Evolutionary conservation across 306 rosid genomes (phyloP), one percentile per base, ranked within the genome.

Genomic region (Vigna reflexopilosa): DNA sequence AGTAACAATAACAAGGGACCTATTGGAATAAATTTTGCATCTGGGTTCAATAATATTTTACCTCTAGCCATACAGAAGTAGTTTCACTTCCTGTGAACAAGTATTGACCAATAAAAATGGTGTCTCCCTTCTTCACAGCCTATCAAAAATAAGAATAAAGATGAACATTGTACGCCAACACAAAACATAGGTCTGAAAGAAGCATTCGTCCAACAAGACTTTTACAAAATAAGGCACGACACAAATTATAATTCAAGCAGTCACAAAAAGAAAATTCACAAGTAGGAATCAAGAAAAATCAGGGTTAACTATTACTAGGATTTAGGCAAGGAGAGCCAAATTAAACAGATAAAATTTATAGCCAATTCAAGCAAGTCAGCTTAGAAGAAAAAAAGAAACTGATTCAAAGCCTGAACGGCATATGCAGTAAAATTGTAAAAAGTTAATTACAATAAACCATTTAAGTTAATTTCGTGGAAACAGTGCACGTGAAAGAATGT

Each of bases 1-100:
- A 73, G 63, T 56, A 28, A 63, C 63, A 22, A 34, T 7, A 30
- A 30, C 51, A 49, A 55, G 61, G 28, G 47, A 63, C 42, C 40
- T 16, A 58, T 20, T 75, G 70, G 54, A 44, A 55, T 20, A 61
- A 56, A 42, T 42, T 70, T 71, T 74, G 30, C 62, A 9, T 73
- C 15, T 7, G 44, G 72, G 42, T 15, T 75, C 20, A 55, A 77
- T 42, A 55, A 22, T 34, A 34, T 75, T 4, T 34, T 90, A 96
- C 99, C 99, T 96, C 99, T 76, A 96, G 88, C 99, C 99, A 96
- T 7, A 90, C 98, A 81, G 99, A 93, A 77, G 99, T 96, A 72
- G 99, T 87, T 90, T 96, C 99, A 88, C 98, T 96, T 81, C 99
- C 99, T 15, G 99, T 96, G 87, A 96, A 96, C 84, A 96, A 85